phyloP scores from a whole-genome alignment of 257 asterid species.

The Forsythia viridissima region DNA sequence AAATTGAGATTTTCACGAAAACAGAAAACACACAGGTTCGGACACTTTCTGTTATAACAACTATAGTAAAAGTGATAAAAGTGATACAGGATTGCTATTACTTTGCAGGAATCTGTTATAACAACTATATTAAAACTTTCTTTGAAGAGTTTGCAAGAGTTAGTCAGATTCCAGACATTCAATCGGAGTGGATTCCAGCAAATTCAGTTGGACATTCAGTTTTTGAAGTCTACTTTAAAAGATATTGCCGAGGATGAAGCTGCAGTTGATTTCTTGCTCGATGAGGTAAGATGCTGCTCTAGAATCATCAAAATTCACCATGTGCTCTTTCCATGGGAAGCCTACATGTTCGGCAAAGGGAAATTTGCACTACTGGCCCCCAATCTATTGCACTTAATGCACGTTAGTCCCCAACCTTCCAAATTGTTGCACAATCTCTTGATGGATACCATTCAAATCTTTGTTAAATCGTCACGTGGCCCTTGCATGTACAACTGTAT shows the following conservation, averaged over 20 bases:
- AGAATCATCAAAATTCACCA: too few species aligned
- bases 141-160: conserved; percentile 89
- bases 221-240: conserved; percentile 65
- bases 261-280: conserved; percentile 89
- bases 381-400: too few species aligned
- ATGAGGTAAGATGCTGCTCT: conserved; percentile 49
- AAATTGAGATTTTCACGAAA: conserved; percentile 92
- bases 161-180: conserved; percentile 82
- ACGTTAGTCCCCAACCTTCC: too few species aligned
- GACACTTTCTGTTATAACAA: conserved; percentile 19
- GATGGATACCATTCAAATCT: too few species aligned
- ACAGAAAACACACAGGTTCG: conserved; percentile 87
- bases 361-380: too few species aligned
- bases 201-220: conserved; percentile 89
- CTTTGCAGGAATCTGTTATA: conserved; percentile 74
- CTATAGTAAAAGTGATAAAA: conserved; percentile 8
- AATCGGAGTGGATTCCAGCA: conserved; percentile 97
- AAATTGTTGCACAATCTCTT: too few species aligned
- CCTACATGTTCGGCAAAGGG: too few species aligned
- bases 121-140: conserved; percentile 76
- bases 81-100: conserved; percentile 1
- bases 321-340: too few species aligned
- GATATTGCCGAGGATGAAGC: conserved; percentile 89
- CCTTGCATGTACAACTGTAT: background rate
- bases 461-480: background rate